Conservation (phyloP, 306 rosid genomes). For the Pyrus pyrifolia region DNA sequence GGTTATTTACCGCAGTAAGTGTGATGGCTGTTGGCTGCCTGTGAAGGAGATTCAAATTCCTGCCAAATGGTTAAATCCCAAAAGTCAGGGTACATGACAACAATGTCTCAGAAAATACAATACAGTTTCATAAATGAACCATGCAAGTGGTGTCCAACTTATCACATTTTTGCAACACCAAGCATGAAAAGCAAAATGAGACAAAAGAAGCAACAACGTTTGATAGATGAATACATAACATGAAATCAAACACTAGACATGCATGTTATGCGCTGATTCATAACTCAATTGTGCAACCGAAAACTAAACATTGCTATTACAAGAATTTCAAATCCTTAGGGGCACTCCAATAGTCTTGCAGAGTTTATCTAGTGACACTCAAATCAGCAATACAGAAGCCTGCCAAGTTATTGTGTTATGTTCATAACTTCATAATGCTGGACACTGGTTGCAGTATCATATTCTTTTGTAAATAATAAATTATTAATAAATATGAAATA, state of each 20-base stretch:
- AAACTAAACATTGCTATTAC: neutral
- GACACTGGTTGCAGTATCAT: neutral
- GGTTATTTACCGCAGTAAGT: constrained; percentile 60
- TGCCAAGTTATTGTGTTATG: neutral
- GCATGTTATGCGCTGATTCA: neutral
- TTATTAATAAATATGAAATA: neutral
- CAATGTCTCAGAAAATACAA: neutral
- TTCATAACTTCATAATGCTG: neutral
- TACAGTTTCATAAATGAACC: neutral
- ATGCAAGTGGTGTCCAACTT: neutral
- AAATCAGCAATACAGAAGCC: neutral
- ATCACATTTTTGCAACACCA: neutral
- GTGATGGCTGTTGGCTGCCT: constrained; percentile 40
- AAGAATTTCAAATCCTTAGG: neutral
- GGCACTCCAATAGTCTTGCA: neutral
- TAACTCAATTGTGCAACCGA: neutral
- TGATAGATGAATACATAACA: too few relatives aligned
- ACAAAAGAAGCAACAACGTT: too few relatives aligned
- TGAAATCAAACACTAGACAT: neutral
- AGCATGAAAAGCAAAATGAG: neutral
- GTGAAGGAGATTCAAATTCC: constrained; percentile 78
- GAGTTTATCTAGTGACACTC: neutral
- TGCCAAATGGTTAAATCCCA: constrained; percentile 27
- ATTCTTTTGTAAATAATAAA: neutral
- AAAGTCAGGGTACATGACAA: neutral